A percentile compares a stretch with the other conserved stretches of the same genome.
Evolutionary conservation across 75 land plant species (phyloP).

Genomic region (Picea glauca): DNA sequence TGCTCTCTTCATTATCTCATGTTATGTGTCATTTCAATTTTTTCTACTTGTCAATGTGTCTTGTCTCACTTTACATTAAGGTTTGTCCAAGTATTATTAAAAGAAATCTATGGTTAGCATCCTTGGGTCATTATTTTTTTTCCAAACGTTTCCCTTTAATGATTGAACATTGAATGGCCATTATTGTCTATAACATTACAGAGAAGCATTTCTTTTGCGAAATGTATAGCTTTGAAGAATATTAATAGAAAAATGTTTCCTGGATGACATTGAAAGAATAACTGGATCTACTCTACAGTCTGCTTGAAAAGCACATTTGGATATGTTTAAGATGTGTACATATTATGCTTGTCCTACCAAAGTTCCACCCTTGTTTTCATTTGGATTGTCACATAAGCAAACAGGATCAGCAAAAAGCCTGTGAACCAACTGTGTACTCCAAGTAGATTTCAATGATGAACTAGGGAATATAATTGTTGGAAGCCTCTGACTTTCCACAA

Average conservation of each 20-base stretch:
- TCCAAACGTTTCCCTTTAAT: too few relatives aligned
- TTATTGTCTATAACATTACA: background rate
- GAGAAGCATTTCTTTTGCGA: background rate
- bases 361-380: background rate
- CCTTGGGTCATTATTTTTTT: too few relatives aligned
- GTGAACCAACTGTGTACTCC: slow-evolving; percentile 79
- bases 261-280: background rate
- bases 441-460: slow-evolving; percentile 42
- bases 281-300: background rate
- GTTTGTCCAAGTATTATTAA: too few relatives aligned
- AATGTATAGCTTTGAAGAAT: background rate
- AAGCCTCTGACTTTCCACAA: slow-evolving; percentile 92
- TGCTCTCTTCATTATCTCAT: too few relatives aligned
- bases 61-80: too few relatives aligned
- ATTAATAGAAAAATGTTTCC: background rate
- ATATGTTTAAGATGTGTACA: background rate
- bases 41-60: too few relatives aligned
- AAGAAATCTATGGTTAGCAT: too few relatives aligned
- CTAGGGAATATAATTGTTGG: slow-evolving; percentile 85
- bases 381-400: slow-evolving; percentile 7
- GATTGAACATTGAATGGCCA: too few relatives aligned
- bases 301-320: background rate
- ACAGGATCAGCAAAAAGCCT: slow-evolving; percentile 15
- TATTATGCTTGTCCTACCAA: slow-evolving; percentile 1
- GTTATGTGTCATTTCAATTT: too few relatives aligned